Percentiles rank a stretch among this genome's conserved stretches.
phyloP scores from a whole-genome alignment of 352 stramenopile species.

The Lagenidium giganteum region DNA sequence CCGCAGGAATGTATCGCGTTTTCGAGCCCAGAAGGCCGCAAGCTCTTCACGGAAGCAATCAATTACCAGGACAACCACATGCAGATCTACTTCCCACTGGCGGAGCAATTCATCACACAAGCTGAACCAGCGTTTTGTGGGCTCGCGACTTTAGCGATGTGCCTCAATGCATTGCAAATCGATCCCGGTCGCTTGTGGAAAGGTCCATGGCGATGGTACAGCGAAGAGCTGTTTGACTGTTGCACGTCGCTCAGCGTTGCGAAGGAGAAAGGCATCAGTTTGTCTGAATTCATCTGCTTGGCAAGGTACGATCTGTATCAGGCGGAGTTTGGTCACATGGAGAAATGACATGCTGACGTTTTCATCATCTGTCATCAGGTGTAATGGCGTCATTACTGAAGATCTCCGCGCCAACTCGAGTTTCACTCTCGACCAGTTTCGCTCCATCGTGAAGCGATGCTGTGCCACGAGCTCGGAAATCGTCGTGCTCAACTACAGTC shows the following conservation, averaged over 20 bases:
- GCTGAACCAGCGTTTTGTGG: slow-evolving; percentile 88
- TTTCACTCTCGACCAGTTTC: slow-evolving; percentile 51
- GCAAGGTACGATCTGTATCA: too few species aligned
- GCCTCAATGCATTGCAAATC: slow-evolving; percentile 70
- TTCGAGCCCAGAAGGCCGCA: slow-evolving; percentile 39
- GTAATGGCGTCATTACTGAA: slow-evolving; percentile 54
- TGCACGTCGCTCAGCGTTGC: slow-evolving; percentile 65
- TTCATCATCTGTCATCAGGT: slow-evolving; percentile 11
- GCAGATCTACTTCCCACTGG: slow-evolving; percentile 89
- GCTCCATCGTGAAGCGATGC: slow-evolving; percentile 64
- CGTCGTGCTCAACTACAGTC: slow-evolving; percentile 91
- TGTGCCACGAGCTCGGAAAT: slow-evolving; percentile 76
- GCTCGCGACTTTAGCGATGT: slow-evolving; percentile 75
- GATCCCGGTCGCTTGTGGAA: slow-evolving; percentile 78
- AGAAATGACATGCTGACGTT: slow-evolving; percentile 13
- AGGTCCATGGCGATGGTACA: slow-evolving; percentile 78
- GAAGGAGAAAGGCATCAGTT: slow-evolving; percentile 70
- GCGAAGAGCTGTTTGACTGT: slow-evolving; percentile 80
- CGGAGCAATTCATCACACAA: slow-evolving; percentile 83
- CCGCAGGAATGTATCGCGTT: slow-evolving; percentile 44
- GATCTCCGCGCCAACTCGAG: slow-evolving; percentile 29
- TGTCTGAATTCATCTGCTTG: slow-evolving; percentile 74
- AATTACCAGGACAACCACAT: slow-evolving; percentile 40
- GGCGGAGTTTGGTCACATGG: too few species aligned
- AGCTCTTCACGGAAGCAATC: slow-evolving; percentile 54